These are phyloP conservation scores for Aplosporella prunicola DNA, from an alignment of 2,329 filamentous ascomycete genomes.

Conservation along the genomic window DNA sequence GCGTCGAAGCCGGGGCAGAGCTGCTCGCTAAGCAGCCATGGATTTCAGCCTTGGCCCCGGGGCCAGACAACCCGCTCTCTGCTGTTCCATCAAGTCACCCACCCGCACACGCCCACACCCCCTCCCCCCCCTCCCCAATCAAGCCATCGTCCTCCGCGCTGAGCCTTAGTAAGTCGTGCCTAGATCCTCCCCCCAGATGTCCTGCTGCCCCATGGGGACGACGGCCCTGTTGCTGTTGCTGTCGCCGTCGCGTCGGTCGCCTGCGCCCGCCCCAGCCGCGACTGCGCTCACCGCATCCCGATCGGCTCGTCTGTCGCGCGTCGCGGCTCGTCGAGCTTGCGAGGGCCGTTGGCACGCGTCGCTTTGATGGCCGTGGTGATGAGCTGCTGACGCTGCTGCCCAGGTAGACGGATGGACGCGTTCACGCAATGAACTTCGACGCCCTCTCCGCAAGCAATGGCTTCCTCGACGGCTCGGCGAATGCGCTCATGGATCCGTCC, in stretches of 20 bases:
- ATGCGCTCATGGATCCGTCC: slow-evolving; percentile 28
- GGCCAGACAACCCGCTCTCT: slow-evolving; percentile 2
- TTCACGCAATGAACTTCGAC: slow-evolving; percentile 13
- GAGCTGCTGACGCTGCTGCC: slow-evolving; percentile 8
- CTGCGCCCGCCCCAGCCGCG: slow-evolving; percentile 6
- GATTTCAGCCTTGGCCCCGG: not conserved
- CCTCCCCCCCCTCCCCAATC: slow-evolving; percentile 7
- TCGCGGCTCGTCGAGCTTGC: slow-evolving; percentile 7
- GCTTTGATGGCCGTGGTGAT: slow-evolving; percentile 10
- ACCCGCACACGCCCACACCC: slow-evolving; percentile 8
- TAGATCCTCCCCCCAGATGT: slow-evolving; percentile 5
- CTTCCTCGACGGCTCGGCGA: slow-evolving; percentile 14
- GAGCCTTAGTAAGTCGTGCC: slow-evolving; percentile 11
- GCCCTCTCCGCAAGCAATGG: slow-evolving; percentile 14
- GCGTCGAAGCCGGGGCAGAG: too few relatives aligned
- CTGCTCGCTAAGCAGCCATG: slow-evolving; percentile 7
- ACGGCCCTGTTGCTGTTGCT: too few relatives aligned
- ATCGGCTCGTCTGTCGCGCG: slow-evolving; percentile 11
- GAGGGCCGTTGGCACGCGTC: slow-evolving; percentile 3
- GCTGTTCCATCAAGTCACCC: slow-evolving; percentile 7
- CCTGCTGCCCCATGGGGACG: slow-evolving; percentile 2
- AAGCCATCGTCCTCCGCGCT: slow-evolving; percentile 10
- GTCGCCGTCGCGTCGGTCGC: too few relatives aligned
- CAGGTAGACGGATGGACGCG: slow-evolving; percentile 11
- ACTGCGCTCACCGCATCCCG: slow-evolving; percentile 12